Evolutionary conservation across 2,329 filamentous ascomycete species (phyloP).

Genomic region (Aspergillus sp.): DNA sequence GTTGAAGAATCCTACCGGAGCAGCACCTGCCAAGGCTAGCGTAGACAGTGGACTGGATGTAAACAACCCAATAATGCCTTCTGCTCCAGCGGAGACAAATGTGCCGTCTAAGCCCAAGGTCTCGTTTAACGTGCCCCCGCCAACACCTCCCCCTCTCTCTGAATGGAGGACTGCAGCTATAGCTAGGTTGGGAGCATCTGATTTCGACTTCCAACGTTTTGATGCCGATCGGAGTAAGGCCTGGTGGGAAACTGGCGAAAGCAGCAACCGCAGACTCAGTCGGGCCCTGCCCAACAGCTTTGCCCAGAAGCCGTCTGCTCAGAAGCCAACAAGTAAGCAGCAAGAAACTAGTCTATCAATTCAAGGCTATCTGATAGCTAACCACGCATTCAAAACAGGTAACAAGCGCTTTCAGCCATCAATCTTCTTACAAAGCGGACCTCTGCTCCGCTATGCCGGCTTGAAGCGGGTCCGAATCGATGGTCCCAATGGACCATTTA

Average conservation of each 20-base stretch:
- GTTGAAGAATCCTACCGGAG: background rate
- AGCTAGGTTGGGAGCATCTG: conserved; percentile 58
- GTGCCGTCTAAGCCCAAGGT: conserved; percentile 40
- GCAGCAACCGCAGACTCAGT: conserved; percentile 49
- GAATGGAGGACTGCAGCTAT: conserved; percentile 72
- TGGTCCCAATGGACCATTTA: conserved; percentile 41
- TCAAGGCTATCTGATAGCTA: background rate
- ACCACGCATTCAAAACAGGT: conserved; percentile 18
- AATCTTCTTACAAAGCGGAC: conserved; percentile 85
- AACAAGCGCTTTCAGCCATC: conserved; percentile 75
- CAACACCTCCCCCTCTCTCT: conserved; percentile 47
- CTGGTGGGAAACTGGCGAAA: conserved; percentile 73
- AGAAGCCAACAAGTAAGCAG: conserved; percentile 36
- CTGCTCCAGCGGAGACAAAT: conserved; percentile 22
- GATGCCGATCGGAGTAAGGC: conserved; percentile 57
- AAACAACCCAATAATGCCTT: conserved; percentile 17
- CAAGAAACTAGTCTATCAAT: background rate
- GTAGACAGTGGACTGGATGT: conserved; percentile 11
- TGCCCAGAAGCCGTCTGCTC: conserved; percentile 30
- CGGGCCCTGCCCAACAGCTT: conserved; percentile 44
- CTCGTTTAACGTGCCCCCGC: conserved; percentile 49
- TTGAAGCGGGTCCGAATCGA: conserved; percentile 59
- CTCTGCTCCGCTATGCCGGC: conserved; percentile 85
- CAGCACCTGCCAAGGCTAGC: background rate
- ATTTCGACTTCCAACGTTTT: conserved; percentile 61